Evolutionary conservation across 257 asterid species (phyloP).

Genomic region (Lantana camara): DNA sequence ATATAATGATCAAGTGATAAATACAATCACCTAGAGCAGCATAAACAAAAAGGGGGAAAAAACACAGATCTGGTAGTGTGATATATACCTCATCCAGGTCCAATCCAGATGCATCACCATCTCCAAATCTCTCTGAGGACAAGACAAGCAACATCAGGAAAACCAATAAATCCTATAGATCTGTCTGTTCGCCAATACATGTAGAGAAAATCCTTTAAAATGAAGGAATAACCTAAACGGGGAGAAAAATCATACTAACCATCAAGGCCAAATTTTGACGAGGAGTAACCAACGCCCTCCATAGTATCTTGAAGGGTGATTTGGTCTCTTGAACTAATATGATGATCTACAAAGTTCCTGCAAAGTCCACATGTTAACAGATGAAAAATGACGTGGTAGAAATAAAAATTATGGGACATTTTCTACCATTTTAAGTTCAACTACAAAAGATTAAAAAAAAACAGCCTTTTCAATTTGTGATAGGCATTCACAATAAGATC

Average conservation of each 20-base stretch:
- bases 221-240: neutral
- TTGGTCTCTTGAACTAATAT: constrained; percentile 96
- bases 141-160: constrained; percentile 27
- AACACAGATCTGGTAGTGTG: neutral
- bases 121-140: constrained; percentile 93
- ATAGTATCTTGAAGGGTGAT: constrained; percentile 93
- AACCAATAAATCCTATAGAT: constrained; percentile 9
- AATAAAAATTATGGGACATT: constrained; percentile 1
- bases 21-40: neutral
- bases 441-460: no score
- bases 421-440: constrained; percentile 17
- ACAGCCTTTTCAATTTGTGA: constrained; percentile 8
- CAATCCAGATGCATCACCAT: constrained; percentile 89
- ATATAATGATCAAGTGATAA: constrained; percentile 11
- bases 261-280: constrained; percentile 93
- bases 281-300: constrained; percentile 82
- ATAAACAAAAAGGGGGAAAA: constrained; percentile 1
- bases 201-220: constrained; percentile 4
- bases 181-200: constrained; percentile 17
- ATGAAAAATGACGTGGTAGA: neutral
- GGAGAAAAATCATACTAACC: constrained; percentile 55
- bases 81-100: constrained; percentile 90
- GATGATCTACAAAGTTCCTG: constrained; percentile 97
- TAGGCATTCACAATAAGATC: neutral
- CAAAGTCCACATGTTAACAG: constrained; percentile 35